Percentiles rank a stretch among this genome's conserved stretches.
Conservation (phyloP, 2,329 filamentous ascomycete species). For the Trichoderma koningii region DNA sequence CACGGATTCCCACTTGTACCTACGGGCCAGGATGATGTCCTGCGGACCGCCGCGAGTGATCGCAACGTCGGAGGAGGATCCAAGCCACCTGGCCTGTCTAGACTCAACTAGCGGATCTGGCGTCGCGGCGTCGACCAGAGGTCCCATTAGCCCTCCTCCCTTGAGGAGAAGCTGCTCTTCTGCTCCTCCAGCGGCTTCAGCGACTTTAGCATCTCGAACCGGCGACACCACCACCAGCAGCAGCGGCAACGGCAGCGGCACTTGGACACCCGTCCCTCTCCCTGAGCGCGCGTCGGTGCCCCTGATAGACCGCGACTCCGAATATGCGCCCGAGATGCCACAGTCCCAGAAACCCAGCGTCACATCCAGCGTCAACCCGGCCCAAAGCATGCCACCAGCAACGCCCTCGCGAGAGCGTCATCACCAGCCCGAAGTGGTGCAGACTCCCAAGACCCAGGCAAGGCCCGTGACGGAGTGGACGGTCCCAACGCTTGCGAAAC, state of each 20-base stretch:
- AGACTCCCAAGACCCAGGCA: conserved; percentile 32
- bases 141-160: conserved; percentile 37
- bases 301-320: conserved; percentile 23
- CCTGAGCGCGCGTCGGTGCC: conserved; percentile 27
- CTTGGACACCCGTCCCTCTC: not conserved
- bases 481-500: conserved; percentile 45
- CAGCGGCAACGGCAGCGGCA: not conserved
- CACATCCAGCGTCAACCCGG: conserved; percentile 23
- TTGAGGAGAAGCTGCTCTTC: conserved; percentile 32
- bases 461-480: conserved; percentile 44
- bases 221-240: not conserved
- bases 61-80: conserved; percentile 7
- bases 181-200: conserved; percentile 9
- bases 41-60: not conserved
- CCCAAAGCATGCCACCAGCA: conserved; percentile 6
- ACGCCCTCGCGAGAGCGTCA: conserved; percentile 9
- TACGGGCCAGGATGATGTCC: conserved; percentile 19
- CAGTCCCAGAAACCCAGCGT: conserved; percentile 32
- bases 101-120: conserved; percentile 21
- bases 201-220: conserved; percentile 2
- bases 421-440: conserved; percentile 5
- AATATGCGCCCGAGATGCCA: conserved; percentile 34
- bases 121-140: conserved; percentile 24
- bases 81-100: conserved; percentile 21
- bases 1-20: not conserved